Base-by-base conservation (phyloP, 1,284 basidiomycete species). In the Trichosporon sp. region DNA sequence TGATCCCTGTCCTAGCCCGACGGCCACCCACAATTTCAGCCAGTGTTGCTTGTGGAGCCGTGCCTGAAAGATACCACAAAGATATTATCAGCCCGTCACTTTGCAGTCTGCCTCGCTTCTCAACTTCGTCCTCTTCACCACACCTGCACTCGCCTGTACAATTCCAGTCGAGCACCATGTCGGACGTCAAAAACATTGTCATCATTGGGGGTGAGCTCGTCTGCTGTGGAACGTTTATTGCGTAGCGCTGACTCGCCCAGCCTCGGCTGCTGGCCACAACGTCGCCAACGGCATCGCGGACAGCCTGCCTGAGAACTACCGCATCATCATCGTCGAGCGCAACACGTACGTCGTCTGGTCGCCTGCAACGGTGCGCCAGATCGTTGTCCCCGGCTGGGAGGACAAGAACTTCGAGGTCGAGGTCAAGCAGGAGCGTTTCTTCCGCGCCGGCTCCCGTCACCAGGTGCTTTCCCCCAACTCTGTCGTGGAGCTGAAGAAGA, bases 291-390 rank as follows among this genome's bases (percentile, higher is more conserved):
- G 68, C 1, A 78, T 86, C 16, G 71, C 75, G 3, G 71, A 77
- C 35, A 77, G 75, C 54, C 69, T 86, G 0, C 84, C 85, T 0
- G 37, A 71, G 0, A 76, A 80, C 2, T 82, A 86, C 70, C 80
- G 85, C 6, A 75, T 86, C 68, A 75, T 86, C 5, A 76, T 86
- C 3, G 81, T 86, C 72, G 86, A 86, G 68, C 79, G 82, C 6
- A 74, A 78, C 37, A 79, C 79, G 10, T 83, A 77, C 46, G 77
- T 78, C 0, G 84, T 80, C 71, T 84, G 80, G 78, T 76, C 81
- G 1, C 78, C 85, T 56, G 80, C 78, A 2, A 74, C 78, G 7
- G 78, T 86, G 11, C 77, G 85, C 66, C 84, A 83, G 2, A 68
- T 82, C 4, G 85, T 86, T 48, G 77, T 81, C 4, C 83, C 85